Evolutionary conservation across 345 rosid species (phyloP), one percentile per base, ranked within the genome.

Genomic region (Eucalyptus regnans): DNA sequence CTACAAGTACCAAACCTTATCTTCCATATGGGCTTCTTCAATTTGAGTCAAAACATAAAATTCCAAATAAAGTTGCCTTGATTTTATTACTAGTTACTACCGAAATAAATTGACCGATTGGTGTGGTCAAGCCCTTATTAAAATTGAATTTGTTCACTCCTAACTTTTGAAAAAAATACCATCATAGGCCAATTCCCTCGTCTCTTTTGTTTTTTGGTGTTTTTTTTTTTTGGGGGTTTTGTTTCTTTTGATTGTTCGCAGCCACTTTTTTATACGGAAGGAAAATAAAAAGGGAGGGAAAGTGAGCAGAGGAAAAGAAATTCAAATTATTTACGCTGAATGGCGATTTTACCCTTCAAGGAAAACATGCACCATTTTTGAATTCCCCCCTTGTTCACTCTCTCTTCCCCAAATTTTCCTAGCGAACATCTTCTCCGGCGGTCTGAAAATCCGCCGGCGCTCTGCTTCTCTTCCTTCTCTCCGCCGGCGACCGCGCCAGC

Each of bases 1-100:
- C 93, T 94, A 12, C 91, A 93, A 16, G 95, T 89, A 88, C 93
- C 94, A 76, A 93, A 94, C 50, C 93, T 37, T 37, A 76, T 37
- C 8, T 17, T 68, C 0, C 76, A 64, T 13, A 12, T 64, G 37
- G 33, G 76, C 37, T 64, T 64, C 31, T 3, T 27, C 33, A 27
- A 68, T 9, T 68, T 17, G 44, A 4, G 12, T 33, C 83, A 37
- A 64, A 64, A 14, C 76, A n/a, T n/a, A n/a, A 64, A 14, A 64
- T n/a, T 64, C 31, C 18, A n/a, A 0, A 1, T n/a, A 14, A 64
- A 76, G 5, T 11, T 6, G 29, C 16, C 5, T 4, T 44, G 12
- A 20, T 76, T 76, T 37, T 76, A 11, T 3, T 10, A 37, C 5
- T 11, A 3, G 0, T 37, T 76, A 2, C 9, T 20, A 37, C 0